Evolutionary conservation across 306 rosid species (phyloP).

Genomic region (Clitoria ternatea): DNA sequence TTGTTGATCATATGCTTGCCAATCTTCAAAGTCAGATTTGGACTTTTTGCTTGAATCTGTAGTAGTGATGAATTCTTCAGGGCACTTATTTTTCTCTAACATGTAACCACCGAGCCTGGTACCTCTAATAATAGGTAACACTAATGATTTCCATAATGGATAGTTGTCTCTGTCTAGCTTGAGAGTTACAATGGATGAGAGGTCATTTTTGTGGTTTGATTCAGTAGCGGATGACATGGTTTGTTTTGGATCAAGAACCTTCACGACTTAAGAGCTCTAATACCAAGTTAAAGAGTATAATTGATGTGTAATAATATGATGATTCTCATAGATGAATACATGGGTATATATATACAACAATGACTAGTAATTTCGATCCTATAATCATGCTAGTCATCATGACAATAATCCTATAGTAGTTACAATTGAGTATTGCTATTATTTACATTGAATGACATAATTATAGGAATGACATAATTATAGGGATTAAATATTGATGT

Average conservation of each 20-base stretch:
- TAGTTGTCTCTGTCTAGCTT: background rate
- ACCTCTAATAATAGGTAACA: background rate
- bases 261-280: background rate
- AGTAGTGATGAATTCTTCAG: background rate
- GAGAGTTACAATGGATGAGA: background rate
- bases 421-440: no score
- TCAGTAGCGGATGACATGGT: background rate
- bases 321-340: no score
- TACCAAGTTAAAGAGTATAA: no score
- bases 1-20: background rate
- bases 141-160: background rate
- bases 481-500: no score
- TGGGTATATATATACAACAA: no score
- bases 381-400: no score
- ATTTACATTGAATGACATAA: no score
- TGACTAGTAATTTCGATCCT: no score
- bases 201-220: background rate
- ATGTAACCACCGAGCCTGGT: background rate
- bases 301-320: no score
- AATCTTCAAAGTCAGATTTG: background rate
- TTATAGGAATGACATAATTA: no score
- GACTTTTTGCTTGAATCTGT: background rate
- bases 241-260: background rate
- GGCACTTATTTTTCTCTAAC: background rate
- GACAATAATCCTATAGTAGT: no score